A percentile compares a stretch with the other conserved stretches of the same genome.
phyloP scores from a whole-genome alignment of 441 rosid genomes.

The Pelargonium fulgidum region DNA sequence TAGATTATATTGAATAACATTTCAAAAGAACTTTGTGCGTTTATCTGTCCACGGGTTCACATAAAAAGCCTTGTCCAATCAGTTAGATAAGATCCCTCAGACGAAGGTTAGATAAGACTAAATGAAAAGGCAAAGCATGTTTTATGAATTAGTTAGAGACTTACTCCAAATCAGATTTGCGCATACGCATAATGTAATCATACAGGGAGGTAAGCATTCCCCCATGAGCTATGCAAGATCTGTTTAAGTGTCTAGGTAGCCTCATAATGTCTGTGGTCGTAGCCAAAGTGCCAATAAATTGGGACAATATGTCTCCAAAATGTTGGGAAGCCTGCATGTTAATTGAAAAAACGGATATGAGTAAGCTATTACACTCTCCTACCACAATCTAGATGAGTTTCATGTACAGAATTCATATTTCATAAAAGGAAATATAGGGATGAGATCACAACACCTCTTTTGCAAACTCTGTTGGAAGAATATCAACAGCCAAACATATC shows the following conservation, averaged over 20 bases:
- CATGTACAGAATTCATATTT: neutral
- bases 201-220: slow-evolving; percentile 64
- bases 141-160: slow-evolving; percentile 26
- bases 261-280: slow-evolving; percentile 41
- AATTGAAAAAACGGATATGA: too few species aligned
- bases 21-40: too few species aligned
- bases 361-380: too few species aligned
- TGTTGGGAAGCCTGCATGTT: slow-evolving; percentile 68
- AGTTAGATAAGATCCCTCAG: too few species aligned
- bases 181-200: slow-evolving; percentile 86
- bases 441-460: slow-evolving; percentile 55
- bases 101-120: too few species aligned
- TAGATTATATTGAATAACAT: too few species aligned
- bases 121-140: neutral
- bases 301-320: slow-evolving; percentile 83
- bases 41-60: too few species aligned
- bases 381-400: too few species aligned
- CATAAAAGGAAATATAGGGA: slow-evolving; percentile 9
- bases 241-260: slow-evolving; percentile 63
- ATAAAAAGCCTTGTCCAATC: too few species aligned
- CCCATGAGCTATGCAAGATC: slow-evolving; percentile 79
- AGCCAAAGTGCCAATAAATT: slow-evolving; percentile 66
- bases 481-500: slow-evolving; percentile 74
- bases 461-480: slow-evolving; percentile 93
- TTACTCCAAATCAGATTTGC: slow-evolving; percentile 73